Conservation (phyloP, 805 yeast species). For the Sporopachydermia lactativora region DNA sequence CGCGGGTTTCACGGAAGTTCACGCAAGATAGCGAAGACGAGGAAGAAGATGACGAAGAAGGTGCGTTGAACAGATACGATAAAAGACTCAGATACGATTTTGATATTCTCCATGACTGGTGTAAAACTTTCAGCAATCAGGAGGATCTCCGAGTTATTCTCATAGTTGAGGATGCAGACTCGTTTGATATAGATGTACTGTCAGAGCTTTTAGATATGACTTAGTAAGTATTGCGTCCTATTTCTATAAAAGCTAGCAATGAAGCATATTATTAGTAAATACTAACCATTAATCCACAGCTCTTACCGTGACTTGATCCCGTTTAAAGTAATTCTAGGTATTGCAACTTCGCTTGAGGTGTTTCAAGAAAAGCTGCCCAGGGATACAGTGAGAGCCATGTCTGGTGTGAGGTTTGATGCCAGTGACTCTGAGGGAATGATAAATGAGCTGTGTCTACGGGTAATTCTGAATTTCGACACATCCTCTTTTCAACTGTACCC, state of each 20-base stretch:
- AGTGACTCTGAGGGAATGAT: slow-evolving; percentile 7
- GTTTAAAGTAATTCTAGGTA: slow-evolving; percentile 19
- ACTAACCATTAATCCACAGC: too few relatives aligned
- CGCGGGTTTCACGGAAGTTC: background rate
- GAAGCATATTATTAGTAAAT: too few relatives aligned
- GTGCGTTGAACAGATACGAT: slow-evolving; percentile 12
- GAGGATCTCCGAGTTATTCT: slow-evolving; percentile 13
- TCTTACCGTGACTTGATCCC: slow-evolving; percentile 18
- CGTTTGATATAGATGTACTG: slow-evolving; percentile 18
- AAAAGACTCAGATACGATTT: slow-evolving; percentile 23
- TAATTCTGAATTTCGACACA: slow-evolving; percentile 8
- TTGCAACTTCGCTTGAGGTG: slow-evolving; percentile 22
- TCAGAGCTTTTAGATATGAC: slow-evolving; percentile 18
- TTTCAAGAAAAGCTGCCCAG: slow-evolving; percentile 20
- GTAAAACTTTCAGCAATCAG: slow-evolving; percentile 3
- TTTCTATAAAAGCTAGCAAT: too few relatives aligned
- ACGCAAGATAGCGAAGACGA: background rate
- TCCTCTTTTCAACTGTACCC: slow-evolving; percentile 12
- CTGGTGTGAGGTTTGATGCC: slow-evolving; percentile 11
- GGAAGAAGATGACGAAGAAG: slow-evolving; percentile 8
- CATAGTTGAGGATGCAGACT: slow-evolving; percentile 24
- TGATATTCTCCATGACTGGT: slow-evolving; percentile 21
- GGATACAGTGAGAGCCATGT: slow-evolving; percentile 13
- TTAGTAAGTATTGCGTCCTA: slow-evolving; percentile 8
- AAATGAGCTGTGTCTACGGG: slow-evolving; percentile 9